phyloP scores from a whole-genome alignment of 108 stramenopile genomes.

The Cyclotella baltica region DNA sequence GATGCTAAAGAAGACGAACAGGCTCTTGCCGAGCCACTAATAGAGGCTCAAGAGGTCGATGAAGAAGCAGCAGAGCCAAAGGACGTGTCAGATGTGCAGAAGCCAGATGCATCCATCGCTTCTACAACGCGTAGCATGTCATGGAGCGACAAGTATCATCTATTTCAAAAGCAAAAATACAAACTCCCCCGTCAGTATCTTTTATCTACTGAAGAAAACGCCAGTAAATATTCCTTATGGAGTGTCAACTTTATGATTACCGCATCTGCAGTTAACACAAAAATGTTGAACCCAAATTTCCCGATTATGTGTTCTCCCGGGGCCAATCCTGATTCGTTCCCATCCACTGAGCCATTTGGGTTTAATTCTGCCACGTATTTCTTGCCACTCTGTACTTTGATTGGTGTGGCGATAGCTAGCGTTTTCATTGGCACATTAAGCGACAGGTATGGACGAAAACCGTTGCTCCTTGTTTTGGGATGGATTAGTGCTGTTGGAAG shows the following conservation, averaged over 20 bases:
- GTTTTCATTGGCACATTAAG: constrained; percentile 46
- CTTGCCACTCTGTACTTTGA: constrained; percentile 52
- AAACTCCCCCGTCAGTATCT: constrained; percentile 16
- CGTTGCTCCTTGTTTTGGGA: constrained; percentile 27
- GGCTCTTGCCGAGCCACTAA: neutral
- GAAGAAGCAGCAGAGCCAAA: neutral
- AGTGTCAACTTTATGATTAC: constrained; percentile 45
- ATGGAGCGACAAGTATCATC: constrained; percentile 1
- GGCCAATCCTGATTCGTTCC: constrained; percentile 52
- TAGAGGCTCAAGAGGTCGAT: neutral
- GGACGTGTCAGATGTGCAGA: neutral
- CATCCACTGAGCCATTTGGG: constrained; percentile 53
- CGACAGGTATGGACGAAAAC: constrained; percentile 55
- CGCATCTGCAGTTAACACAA: constrained; percentile 52
- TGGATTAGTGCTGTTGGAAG: constrained; percentile 44
- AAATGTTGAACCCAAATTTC: constrained; percentile 62
- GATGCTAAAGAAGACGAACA: neutral
- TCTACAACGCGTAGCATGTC: too few relatives aligned
- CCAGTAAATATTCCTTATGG: constrained; percentile 29
- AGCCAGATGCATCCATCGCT: neutral
- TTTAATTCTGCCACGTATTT: constrained; percentile 68
- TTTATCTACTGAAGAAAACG: constrained; percentile 37
- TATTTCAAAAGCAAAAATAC: neutral
- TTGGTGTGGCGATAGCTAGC: constrained; percentile 61
- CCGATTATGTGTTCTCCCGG: constrained; percentile 58